phyloP scores from a whole-genome alignment of 2,329 filamentous ascomycete genomes.

The Pyrenophora tritici-repentis region DNA sequence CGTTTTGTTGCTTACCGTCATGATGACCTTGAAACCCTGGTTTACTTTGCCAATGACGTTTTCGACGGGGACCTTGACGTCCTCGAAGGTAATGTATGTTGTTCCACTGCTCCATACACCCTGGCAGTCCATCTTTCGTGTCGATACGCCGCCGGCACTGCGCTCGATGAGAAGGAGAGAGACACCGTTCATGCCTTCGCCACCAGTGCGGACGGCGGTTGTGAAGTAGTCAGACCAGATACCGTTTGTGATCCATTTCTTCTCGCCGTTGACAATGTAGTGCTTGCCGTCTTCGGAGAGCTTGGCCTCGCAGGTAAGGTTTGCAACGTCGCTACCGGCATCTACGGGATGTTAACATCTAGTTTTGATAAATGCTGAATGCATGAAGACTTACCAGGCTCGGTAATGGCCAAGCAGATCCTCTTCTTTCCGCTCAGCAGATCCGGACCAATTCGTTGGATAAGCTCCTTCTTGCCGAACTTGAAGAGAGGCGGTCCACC shows the following conservation, averaged over 20 bases:
- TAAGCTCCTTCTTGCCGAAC: conserved; percentile 82
- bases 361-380: background rate
- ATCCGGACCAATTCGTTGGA: conserved; percentile 85
- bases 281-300: conserved; percentile 94
- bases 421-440: conserved; percentile 93
- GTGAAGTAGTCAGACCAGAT: conserved; percentile 98
- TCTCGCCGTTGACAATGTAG: conserved; percentile 99
- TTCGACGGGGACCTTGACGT: conserved; percentile 99
- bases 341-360: conserved; percentile 53
- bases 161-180: conserved; percentile 92
- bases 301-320: conserved; percentile 94
- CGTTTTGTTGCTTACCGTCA: conserved; percentile 62
- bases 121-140: conserved; percentile 87
- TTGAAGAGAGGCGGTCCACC: conserved; percentile 90
- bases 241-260: conserved; percentile 99
- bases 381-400: conserved; percentile 57
- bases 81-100: conserved; percentile 97
- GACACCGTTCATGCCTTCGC: conserved; percentile 88
- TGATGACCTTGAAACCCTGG: conserved; percentile 97
- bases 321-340: conserved; percentile 92
- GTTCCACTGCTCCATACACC: conserved; percentile 95
- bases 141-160: conserved; percentile 80
- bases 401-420: conserved; percentile 96
- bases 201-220: conserved; percentile 66
- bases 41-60: conserved; percentile 98